phyloP scores from a whole-genome alignment of 176 grass and related monocot species.

The Aegilops sharonensis region DNA sequence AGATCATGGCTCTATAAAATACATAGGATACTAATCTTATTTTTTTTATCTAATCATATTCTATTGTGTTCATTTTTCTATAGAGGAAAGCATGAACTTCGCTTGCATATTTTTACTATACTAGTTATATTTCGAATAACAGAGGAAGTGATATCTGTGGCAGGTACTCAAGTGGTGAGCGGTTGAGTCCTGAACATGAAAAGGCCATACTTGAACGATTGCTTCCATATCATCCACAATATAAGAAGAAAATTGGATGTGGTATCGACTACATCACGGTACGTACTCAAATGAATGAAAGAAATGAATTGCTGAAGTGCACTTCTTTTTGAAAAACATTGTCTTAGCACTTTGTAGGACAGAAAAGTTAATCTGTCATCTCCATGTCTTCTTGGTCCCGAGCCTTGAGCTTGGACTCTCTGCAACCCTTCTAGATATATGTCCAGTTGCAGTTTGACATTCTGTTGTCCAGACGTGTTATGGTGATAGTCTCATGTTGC shows the following conservation, averaged over 20 bases:
- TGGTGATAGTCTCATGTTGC: neutral
- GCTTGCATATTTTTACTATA: neutral
- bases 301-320: neutral
- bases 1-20: neutral
- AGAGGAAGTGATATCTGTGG: neutral
- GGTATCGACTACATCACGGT: constrained; percentile 89
- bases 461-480: constrained; percentile 7
- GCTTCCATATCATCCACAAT: constrained; percentile 94
- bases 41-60: neutral
- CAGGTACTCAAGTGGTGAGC: constrained; percentile 83
- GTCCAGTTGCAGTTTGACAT: neutral
- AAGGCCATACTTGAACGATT: constrained; percentile 75
- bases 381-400: neutral
- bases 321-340: neutral
- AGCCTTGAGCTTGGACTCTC: constrained; percentile 5
- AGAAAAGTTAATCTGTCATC: neutral
- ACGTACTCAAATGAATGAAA: constrained; percentile 2
- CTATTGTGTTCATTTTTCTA: neutral
- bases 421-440: neutral
- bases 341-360: neutral
- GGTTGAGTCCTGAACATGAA: constrained; percentile 77
- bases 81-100: neutral
- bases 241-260: constrained; percentile 86
- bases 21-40: neutral
- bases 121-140: neutral